Evolutionary conservation across 495 filamentous ascomycete species (phyloP), one percentile per base, ranked within the genome.

Genomic region (Hypoxylon intermedium): DNA sequence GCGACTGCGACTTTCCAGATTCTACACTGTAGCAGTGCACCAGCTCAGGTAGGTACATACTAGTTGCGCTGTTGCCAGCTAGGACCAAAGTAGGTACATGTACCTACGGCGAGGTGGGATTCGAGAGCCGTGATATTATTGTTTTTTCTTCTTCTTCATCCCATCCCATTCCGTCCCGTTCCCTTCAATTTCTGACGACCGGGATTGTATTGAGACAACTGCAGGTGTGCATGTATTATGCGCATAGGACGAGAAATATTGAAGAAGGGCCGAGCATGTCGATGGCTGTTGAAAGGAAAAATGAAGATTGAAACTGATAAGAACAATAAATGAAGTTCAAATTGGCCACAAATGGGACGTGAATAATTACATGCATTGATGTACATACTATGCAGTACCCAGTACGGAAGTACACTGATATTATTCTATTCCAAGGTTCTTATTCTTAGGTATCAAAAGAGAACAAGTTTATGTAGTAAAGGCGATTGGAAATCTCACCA

Each of bases 221-320:
- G 56, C 62, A 43, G 55, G 12, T 43, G 55, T 60, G 51, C 51
- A 60, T 55, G 43, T 56, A 51, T 45, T 58, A 56, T 60, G 51
- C 45, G 56, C 43, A 19, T 44, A 56, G 31, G 44, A 42, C 37
- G 30, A 60, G 50, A 65, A 50, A 54, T 49, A 36, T 36, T 57
- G 16, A 49, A 65, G 54, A 60, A 65, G 62, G 62, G 62, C 62
- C 62, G 62, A 65, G 50, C 44, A 56, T 41, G n/a, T 36, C 50
- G 13, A 52, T 55, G 38, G 43, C 52, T 46, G 42, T 46, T 40
- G 34, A 58, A 19, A 42, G 37, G 36, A 21, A 33, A 46, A 30
- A 43, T 30, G 42, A 13, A 37, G 47, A 40, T 54, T 44, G 30
- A 13, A 37, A 55, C 38, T 65, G 61, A 65, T 65, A 65, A 65